Evolutionary conservation across 106 monocot genomes (phyloP), one percentile per base, ranked within the genome.

Genomic region (Ottelia alismoides): DNA sequence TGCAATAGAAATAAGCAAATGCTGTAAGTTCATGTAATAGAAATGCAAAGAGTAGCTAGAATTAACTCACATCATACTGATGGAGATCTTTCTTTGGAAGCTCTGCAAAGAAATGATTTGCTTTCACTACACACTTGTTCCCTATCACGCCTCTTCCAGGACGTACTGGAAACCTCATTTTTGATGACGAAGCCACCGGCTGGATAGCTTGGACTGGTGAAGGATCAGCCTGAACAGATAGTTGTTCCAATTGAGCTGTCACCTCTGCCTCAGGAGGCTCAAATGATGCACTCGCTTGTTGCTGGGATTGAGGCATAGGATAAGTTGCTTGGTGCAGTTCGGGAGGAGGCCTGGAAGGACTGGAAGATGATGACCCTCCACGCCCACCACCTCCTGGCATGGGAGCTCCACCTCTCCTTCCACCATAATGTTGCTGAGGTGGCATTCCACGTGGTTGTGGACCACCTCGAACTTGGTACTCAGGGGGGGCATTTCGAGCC

Each of bases 241-340:
- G 47, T 5, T 83, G 52, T 51, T 81, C 24, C 60, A 96, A 35
- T 58, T 81, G 73, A 22, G 78, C 69, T 47, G 62, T 11, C 25
- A 76, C 45, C 21, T 69, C 62, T 3, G 31, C 48, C 27, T 67
- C 73, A 2, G 56, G 54, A 17, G 66, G 28, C 29, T 70, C 59
- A 21, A 59, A 56, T 28, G 72, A 75, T 1, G 78, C 69, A 44
- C 78, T 66, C 11, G 74, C 50, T 60, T 62, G 70, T 10, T 66
- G 67, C 12, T 30, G 21, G 12, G 52, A 69, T 40, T 68, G 57
- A 47, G 53, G 61, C n/a, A n/a, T n/a, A n/a, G n/a, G n/a, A n/a
- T n/a, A n/a, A n/a, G 71, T 61, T 52, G 88, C 89, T 89, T 96
- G 96, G 82, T 75, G 89, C 96, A 96, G 82, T 72, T 96, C 82